Evolutionary conservation across 257 asterid genomes (phyloP).

Genomic region (Solanum infundibuliforme): DNA sequence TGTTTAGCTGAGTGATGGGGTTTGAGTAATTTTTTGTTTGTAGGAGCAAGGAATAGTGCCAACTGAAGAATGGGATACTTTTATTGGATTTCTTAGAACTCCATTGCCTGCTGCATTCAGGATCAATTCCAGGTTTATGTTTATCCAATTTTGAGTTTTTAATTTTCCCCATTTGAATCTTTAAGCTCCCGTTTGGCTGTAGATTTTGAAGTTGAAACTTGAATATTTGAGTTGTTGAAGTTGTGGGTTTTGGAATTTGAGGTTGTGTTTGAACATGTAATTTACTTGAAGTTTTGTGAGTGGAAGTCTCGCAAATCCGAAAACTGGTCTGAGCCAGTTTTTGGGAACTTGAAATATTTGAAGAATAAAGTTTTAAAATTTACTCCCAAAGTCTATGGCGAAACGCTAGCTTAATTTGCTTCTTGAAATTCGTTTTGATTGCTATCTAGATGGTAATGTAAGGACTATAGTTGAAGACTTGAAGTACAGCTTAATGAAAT

Average conservation of each 20-base stretch:
- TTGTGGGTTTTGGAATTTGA: neutral
- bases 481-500: neutral
- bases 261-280: neutral
- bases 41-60: constrained; percentile 78
- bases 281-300: neutral
- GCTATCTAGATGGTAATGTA: neutral
- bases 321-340: neutral
- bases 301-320: neutral
- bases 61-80: constrained; percentile 77
- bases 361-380: neutral
- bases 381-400: neutral
- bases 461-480: neutral
- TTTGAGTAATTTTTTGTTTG: neutral
- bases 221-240: neutral
- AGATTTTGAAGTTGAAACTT: neutral
- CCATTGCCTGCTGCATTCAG: constrained; percentile 95
- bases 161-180: neutral
- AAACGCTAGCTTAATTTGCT: neutral
- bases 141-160: neutral
- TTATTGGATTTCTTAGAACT: constrained; percentile 42
- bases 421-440: neutral
- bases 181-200: neutral
- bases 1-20: neutral
- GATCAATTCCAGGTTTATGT: constrained; percentile 66
- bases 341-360: neutral